A percentile compares a stretch with the other conserved stretches of the same genome.
phyloP scores from a whole-genome alignment of 1,284 basidiomycete species.

The Phellinidium pouzarii region DNA sequence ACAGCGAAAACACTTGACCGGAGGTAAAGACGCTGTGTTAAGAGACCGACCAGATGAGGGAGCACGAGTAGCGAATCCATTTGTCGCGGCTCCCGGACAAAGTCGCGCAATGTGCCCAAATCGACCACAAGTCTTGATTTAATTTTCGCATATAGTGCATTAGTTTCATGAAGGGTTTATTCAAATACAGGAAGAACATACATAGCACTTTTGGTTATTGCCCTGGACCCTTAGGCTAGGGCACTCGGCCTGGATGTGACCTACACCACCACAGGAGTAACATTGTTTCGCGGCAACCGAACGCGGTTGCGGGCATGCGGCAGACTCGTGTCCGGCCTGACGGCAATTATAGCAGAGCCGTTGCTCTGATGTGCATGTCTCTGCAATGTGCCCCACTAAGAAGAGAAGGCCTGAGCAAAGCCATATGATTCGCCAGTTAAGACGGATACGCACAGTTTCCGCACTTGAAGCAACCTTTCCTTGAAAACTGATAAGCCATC shows the following conservation, averaged over 20 bases:
- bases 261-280: conserved; percentile 73
- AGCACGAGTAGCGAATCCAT: conserved; percentile 52
- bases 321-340: conserved; percentile 85
- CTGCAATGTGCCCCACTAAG: conserved; percentile 84
- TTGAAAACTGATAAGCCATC: conserved; percentile 74
- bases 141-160: conserved; percentile 16
- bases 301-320: conserved; percentile 79
- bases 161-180: conserved; percentile 9
- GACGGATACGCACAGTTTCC: conserved; percentile 59
- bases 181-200: conserved; percentile 32
- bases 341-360: conserved; percentile 91
- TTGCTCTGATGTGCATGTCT: conserved; percentile 80
- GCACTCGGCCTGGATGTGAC: conserved; percentile 78
- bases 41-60: conserved; percentile 66
- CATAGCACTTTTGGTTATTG: conserved; percentile 77
- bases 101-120: conserved; percentile 73
- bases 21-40: conserved; percentile 66
- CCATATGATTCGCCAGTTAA: conserved; percentile 14
- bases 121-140: conserved; percentile 64
- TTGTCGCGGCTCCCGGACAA: conserved; percentile 50
- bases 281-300: conserved; percentile 73
- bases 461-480: conserved; percentile 84
- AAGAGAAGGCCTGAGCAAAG: conserved; percentile 21
- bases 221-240: conserved; percentile 69
- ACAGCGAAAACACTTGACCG: conserved; percentile 78